Percentiles rank a stretch among this genome's conserved stretches.
Evolutionary conservation across 805 yeast species (phyloP).

Genomic region (Metschnikowia bowlesiae): DNA sequence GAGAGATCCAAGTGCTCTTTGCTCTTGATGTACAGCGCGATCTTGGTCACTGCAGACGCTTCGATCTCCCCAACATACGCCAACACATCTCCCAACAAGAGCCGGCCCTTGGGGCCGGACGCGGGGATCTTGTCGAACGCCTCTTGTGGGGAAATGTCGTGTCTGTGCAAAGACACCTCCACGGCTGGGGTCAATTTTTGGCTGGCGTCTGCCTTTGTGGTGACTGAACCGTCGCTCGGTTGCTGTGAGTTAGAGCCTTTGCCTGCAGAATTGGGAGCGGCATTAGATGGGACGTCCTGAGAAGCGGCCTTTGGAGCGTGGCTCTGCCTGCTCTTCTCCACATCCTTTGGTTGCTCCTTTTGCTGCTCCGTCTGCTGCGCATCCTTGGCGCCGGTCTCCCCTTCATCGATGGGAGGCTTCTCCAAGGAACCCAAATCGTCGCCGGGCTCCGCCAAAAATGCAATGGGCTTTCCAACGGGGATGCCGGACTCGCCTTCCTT

Average conservation of each 20-base stretch:
- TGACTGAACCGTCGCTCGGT: constrained; percentile 6
- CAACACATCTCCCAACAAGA: constrained; percentile 87
- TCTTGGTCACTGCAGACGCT: constrained; percentile 44
- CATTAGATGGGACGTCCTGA: too few relatives aligned
- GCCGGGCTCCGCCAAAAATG: constrained; percentile 79
- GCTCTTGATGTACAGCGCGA: constrained; percentile 53
- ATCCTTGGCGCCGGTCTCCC: constrained; percentile 6
- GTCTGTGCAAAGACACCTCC: constrained; percentile 52
- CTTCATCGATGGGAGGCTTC: constrained; percentile 42
- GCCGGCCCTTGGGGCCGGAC: constrained; percentile 83
- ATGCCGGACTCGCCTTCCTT: constrained; percentile 75
- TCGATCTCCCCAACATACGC: constrained; percentile 76
- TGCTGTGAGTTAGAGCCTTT: too few relatives aligned
- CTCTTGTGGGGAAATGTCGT: constrained; percentile 62
- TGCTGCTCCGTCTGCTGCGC: constrained; percentile 11
- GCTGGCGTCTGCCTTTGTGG: constrained; percentile 52
- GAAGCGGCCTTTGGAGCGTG: constrained; percentile 1
- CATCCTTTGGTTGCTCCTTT: constrained; percentile 8
- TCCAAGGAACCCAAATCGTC: constrained; percentile 71
- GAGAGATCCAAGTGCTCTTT: constrained; percentile 68
- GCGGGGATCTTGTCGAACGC: constrained; percentile 73
- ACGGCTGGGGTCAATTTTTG: constrained; percentile 82
- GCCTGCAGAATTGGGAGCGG: too few relatives aligned
- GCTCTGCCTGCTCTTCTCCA: background rate
- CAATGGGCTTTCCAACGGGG: constrained; percentile 87